Conservation (phyloP, 495 filamentous ascomycete genomes). For the Tuber magnatum region DNA sequence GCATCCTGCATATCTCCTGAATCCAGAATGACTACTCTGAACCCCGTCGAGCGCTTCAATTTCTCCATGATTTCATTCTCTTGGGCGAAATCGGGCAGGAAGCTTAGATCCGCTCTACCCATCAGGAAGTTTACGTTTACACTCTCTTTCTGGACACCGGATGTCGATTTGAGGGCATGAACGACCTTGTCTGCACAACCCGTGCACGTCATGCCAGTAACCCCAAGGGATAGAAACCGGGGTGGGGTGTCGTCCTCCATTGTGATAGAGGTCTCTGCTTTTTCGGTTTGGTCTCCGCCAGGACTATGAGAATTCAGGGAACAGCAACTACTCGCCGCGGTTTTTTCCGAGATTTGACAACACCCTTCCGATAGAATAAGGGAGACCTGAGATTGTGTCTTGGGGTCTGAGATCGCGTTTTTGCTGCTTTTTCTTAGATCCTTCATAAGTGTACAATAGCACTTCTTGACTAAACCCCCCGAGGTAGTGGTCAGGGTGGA, state of each 20-base stretch:
- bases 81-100: constrained; percentile 18
- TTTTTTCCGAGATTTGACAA: background rate
- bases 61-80: constrained; percentile 27
- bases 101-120: constrained; percentile 34
- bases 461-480: constrained; percentile 13
- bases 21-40: constrained; percentile 27
- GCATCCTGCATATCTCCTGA: constrained; percentile 28
- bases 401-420: background rate
- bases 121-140: constrained; percentile 38
- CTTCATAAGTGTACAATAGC: constrained; percentile 19
- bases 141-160: constrained; percentile 25
- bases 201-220: constrained; percentile 40
- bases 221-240: constrained; percentile 27
- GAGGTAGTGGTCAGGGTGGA: constrained; percentile 4
- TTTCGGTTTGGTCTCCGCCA: constrained; percentile 4
- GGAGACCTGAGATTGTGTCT: background rate
- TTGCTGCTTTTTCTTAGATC: background rate
- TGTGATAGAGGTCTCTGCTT: background rate
- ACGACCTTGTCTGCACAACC: constrained; percentile 35
- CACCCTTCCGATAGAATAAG: constrained; percentile 9
- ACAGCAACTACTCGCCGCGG: constrained; percentile 9
- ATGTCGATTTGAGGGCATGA: constrained; percentile 27
- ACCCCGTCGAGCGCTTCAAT: constrained; percentile 31
- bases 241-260: background rate
- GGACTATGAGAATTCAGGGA: constrained; percentile 12